Base-by-base conservation (phyloP, 179 eudicot genomes). In the Corrigiola litoralis region DNA sequence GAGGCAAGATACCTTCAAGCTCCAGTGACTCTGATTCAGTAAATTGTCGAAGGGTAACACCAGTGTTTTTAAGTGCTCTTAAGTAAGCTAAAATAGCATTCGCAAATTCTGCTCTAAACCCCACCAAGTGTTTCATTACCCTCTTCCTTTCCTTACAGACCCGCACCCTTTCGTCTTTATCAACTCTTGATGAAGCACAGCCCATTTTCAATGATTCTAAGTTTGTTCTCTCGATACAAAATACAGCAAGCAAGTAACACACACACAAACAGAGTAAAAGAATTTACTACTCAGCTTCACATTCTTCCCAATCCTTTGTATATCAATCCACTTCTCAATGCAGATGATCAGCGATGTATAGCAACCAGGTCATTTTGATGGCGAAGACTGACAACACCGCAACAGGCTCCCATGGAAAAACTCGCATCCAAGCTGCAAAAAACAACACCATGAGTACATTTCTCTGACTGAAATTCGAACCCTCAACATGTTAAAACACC, bases 31-130 rank as follows among this genome's bases (percentile, higher is more conserved):
- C 96, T 0, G 84, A 83, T 41, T 89, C 96, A 8, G 91, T 81
- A 46, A 87, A 85, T 67, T 89, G 96, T 52, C 85, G 73, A 29
- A 89, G 95, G 46, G 96, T 85, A 20, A 72, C 87, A 44, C 96
- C 96, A 21, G 84, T 85, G 69, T 89, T 85, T 73, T 82, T 87
- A 46, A 89, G 55, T 31, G 96, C 80, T 58, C 85, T 78, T 70
- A 87, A 75, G 78, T 89, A 89, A 17, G 82, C 79, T 65, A 83
- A 63, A 61, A 81, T 82, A 14, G 95, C 77, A 85, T 75, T 72
- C 10, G 95, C 73, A 78, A 85, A 89, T 69, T 87, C 89, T 49
- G 76, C 77, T 62, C 96, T 76, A 47, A 76, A 75, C 4, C 82
- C 72, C 58, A 89, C 64, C 21, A 89, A 38, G 17, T 83, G 88